Percentiles rank a stretch among this genome's conserved stretches.
These are phyloP conservation scores for Pinus albicaulis DNA, from an alignment of 75 land plant species.

Conservation along the genomic window DNA sequence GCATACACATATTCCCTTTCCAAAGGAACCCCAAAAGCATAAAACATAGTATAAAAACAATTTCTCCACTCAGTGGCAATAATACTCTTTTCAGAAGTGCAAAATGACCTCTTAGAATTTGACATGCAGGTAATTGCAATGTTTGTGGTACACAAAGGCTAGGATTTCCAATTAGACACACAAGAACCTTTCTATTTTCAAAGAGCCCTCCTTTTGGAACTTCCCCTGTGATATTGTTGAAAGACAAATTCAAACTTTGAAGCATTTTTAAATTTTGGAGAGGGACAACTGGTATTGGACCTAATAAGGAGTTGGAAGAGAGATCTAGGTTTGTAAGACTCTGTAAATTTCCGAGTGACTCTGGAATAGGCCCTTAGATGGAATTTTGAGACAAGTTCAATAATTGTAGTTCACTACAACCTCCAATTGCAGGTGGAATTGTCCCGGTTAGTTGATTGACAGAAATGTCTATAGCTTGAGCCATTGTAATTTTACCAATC, in stretches of 20 bases:
- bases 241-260: neutral
- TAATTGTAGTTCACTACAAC: neutral
- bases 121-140: neutral
- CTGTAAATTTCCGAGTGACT: neutral
- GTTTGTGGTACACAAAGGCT: neutral
- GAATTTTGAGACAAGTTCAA: neutral
- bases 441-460: neutral
- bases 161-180: slow-evolving; percentile 3
- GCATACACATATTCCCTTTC: neutral
- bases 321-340: neutral
- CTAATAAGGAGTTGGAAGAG: neutral
- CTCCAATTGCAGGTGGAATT: neutral
- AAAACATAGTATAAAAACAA: neutral
- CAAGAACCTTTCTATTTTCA: neutral
- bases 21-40: neutral
- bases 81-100: neutral
- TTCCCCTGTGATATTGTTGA: neutral
- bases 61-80: neutral
- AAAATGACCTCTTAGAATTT: neutral
- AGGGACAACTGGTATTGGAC: neutral
- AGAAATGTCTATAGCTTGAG: slow-evolving; percentile 3
- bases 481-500: neutral
- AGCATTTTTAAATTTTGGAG: neutral
- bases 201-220: neutral
- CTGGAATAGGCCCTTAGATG: neutral